Conservation (phyloP, 768 basidiomycete genomes). For the Agrocybe praecox region DNA sequence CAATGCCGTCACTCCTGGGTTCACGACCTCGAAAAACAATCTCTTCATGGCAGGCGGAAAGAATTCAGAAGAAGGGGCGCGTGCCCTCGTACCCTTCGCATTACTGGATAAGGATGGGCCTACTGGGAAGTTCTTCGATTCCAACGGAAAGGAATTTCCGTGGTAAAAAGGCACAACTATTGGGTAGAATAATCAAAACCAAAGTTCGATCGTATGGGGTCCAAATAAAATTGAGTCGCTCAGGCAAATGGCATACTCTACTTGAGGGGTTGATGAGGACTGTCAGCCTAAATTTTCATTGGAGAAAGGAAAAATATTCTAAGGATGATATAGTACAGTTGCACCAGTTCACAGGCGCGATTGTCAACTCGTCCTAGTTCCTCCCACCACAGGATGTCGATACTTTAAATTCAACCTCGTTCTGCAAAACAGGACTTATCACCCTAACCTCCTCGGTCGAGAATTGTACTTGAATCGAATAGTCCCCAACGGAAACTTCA, state of each 20-base stretch:
- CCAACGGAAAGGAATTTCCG: neutral
- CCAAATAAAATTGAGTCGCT: neutral
- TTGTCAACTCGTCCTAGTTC: neutral
- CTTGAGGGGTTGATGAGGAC: no score
- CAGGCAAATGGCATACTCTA: no score
- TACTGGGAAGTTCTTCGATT: neutral
- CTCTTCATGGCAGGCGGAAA: neutral
- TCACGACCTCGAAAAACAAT: constrained; percentile 22
- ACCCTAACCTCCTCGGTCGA: constrained; percentile 57
- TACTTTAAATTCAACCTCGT: neutral
- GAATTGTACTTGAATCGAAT: constrained; percentile 51
- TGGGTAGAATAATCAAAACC: neutral
- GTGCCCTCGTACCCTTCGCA: neutral
- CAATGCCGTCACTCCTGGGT: constrained; percentile 67
- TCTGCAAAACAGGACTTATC: constrained; percentile 1
- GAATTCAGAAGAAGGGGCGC: neutral
- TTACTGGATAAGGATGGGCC: neutral
- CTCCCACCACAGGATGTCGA: neutral
- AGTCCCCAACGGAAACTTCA: constrained; percentile 38
- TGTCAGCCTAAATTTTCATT: no score
- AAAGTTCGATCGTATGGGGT: neutral
- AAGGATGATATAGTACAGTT: no score
- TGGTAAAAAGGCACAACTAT: constrained; percentile 19
- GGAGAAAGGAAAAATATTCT: no score
- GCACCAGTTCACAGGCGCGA: no score